phyloP scores from a whole-genome alignment of 1,284 basidiomycete genomes.

The Omphalotus olearius region DNA sequence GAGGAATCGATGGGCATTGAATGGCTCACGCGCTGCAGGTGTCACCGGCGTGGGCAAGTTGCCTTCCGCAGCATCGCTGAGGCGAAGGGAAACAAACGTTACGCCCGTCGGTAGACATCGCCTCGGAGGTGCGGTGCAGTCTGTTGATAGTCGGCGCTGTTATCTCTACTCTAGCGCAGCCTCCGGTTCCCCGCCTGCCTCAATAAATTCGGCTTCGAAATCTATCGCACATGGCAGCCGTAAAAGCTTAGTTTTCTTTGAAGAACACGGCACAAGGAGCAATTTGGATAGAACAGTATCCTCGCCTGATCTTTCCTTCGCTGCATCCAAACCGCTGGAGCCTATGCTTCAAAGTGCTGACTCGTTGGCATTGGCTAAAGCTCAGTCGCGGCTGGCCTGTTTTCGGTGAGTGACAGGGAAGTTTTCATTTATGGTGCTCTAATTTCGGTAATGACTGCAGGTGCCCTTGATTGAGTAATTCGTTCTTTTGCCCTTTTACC shows the following conservation, averaged over 20 bases:
- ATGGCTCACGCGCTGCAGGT: constrained; percentile 11
- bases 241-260: constrained; percentile 20
- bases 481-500: too few relatives aligned
- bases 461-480: not conserved
- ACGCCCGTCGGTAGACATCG: constrained; percentile 35
- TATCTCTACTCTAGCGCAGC: not conserved
- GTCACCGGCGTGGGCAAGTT: not conserved
- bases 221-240: constrained; percentile 10
- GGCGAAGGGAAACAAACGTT: constrained; percentile 39
- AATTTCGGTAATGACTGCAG: too few relatives aligned
- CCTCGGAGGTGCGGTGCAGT: not conserved
- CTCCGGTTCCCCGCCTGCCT: too few relatives aligned
- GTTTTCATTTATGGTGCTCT: too few relatives aligned
- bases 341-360: too few relatives aligned
- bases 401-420: too few relatives aligned
- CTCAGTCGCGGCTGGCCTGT: too few relatives aligned
- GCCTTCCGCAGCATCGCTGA: constrained; percentile 18
- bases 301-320: too few relatives aligned
- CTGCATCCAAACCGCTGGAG: too few relatives aligned
- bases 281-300: too few relatives aligned
- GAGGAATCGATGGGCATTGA: constrained; percentile 49
- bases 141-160: too few relatives aligned
- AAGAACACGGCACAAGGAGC: not conserved
- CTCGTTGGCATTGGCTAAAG: too few relatives aligned
- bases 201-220: not conserved